Percentiles rank a stretch among this genome's conserved stretches.
phyloP scores from a whole-genome alignment of 345 rosid species.

The Citropsis articulata region DNA sequence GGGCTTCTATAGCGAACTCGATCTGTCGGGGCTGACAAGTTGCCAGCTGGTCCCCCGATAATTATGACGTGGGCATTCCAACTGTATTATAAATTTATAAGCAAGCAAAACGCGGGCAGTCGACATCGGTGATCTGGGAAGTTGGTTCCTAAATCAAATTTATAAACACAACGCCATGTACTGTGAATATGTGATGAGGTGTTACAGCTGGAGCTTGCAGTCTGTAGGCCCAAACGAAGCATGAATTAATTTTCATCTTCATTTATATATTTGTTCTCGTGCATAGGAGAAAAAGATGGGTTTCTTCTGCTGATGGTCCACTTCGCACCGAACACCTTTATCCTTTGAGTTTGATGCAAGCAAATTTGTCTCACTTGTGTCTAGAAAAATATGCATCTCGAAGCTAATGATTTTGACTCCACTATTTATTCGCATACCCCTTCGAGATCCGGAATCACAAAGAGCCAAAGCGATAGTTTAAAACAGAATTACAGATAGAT shows the following conservation, averaged over 20 bases:
- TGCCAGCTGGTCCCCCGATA: neutral
- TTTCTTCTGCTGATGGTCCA: neutral
- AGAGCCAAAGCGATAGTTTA: neutral
- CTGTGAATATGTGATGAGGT: too few species aligned
- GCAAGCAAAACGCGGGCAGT: neutral
- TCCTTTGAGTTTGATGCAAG: neutral
- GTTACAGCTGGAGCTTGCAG: too few species aligned
- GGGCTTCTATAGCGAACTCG: neutral
- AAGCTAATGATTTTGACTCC: neutral
- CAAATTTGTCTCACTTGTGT: neutral
- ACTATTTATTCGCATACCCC: neutral
- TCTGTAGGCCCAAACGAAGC: too few species aligned
- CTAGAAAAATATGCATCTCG: neutral
- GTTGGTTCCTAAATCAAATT: too few species aligned
- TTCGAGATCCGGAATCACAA: neutral
- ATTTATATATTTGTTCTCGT: too few species aligned
- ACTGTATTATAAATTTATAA: neutral
- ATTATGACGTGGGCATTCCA: neutral
- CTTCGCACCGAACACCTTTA: neutral
- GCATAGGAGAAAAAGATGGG: neutral
- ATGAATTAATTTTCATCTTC: neutral
- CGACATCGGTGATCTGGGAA: accelerated
- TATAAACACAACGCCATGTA: too few species aligned
- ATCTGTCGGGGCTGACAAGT: neutral
- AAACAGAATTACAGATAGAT: neutral